Evolutionary conservation across 768 basidiomycete species (phyloP).

Genomic region (Gloeophyllum trabeum): DNA sequence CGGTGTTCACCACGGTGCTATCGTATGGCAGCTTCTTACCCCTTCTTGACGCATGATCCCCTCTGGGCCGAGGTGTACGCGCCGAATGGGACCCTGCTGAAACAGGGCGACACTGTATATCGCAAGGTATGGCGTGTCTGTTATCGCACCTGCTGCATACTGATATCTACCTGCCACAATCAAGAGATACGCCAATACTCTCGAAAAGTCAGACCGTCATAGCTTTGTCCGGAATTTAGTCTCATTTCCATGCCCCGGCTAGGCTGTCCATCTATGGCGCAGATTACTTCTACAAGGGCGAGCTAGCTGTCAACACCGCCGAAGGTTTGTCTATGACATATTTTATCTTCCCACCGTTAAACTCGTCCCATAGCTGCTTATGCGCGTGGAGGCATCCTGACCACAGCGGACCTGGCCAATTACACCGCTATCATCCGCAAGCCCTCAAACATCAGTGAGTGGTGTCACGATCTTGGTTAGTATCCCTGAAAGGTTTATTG

Average conservation of each 20-base stretch:
- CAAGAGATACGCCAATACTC: conserved; percentile 15
- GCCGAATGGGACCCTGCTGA: conserved; percentile 13
- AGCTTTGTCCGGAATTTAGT: not conserved
- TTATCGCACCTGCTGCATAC: not conserved
- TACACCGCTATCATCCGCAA: conserved; percentile 9
- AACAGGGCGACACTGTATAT: conserved; percentile 11
- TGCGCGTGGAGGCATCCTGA: conserved; percentile 1
- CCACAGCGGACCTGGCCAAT: not conserved
- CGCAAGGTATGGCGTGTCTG: conserved; percentile 11
- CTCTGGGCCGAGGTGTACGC: conserved; percentile 18
- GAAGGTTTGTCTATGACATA: not conserved
- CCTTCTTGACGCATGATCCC: conserved; percentile 8
- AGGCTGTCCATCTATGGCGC: conserved; percentile 7
- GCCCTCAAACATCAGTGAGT: conserved; percentile 14
- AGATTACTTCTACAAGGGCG: conserved; percentile 14
- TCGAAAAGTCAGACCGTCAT: conserved; percentile 4
- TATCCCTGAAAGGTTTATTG: not conserved
- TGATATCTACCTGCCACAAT: not conserved
- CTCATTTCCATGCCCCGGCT: conserved; percentile 4
- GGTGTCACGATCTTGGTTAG: not conserved
- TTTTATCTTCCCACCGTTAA: not conserved
- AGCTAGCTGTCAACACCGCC: conserved; percentile 7
- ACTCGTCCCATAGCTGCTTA: not conserved
- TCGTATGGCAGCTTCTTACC: not conserved
- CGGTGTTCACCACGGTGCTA: not conserved